Base-by-base conservation (phyloP, 306 rosid genomes). In the Hippophae gyantsensis region DNA sequence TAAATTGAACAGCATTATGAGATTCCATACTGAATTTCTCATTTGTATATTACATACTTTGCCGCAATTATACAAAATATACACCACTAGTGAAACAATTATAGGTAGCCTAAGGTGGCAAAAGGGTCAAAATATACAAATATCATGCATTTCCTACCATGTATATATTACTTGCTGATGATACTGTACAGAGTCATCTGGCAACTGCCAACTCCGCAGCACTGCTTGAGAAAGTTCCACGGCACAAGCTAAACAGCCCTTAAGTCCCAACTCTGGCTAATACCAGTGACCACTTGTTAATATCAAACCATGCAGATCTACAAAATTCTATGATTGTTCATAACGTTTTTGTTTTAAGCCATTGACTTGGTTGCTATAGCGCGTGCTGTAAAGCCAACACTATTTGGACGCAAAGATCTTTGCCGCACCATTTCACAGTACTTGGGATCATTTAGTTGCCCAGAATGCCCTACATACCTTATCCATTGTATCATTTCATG, bases 341-440 rank as follows among this genome's bases (percentile, higher is more conserved):
- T 60, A 26, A 38, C 38, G 54, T 50, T 55, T 64, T 41, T 63
- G 74, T 67, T 64, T 78, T 5, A 13, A 0, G 41, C 69, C 13
- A 67, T 67, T 68, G 78, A 25, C 78, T 62, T 78, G 12, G 99
- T 94, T 1, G 74, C 99, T 27, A 80, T 32, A 32, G 38, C 11
- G 42, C 99, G 99, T 13, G 95, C 99, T 5, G 95, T 83, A 52
- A 82, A 68, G 32, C 99, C 99, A 0, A 88, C 86, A 0, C 80
- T 68, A 1, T 80, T 77, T 6, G 76, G 70, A 50, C 74, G 71
- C 72, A 83, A 38, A 0, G 93, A 81, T 14, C 55, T 72, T 70
- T 78, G 96, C 48, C 79, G 77, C 52, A 84, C 74, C 75, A 80
- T 51, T 25, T 77, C 65, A 5, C 79, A 65, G 51, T 56, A 82